Evolutionary conservation across 306 rosid genomes (phyloP).

Genomic region (Datisca glomerata): DNA sequence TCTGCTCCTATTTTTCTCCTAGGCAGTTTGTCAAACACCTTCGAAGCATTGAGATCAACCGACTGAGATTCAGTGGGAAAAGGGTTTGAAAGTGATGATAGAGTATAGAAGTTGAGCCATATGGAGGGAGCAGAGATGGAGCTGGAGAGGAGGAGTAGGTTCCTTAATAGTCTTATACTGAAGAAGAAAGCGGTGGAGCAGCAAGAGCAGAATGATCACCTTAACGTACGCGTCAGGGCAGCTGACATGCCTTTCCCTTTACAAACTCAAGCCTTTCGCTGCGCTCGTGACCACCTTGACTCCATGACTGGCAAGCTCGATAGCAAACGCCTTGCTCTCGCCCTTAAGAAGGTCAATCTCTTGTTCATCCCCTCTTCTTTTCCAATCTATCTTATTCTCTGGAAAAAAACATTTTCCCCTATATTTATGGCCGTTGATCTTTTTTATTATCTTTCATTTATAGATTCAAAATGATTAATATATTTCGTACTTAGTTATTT

Average conservation of each 20-base stretch:
- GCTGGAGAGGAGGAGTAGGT: constrained; percentile 82
- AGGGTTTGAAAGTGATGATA: constrained; percentile 1
- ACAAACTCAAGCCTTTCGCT: constrained; percentile 67
- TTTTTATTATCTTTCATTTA: too few relatives aligned
- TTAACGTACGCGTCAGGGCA: constrained; percentile 52
- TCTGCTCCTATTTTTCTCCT: too few relatives aligned
- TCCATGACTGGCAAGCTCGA: constrained; percentile 80
- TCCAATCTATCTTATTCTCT: background rate
- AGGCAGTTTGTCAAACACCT: constrained; percentile 19
- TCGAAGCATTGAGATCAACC: background rate
- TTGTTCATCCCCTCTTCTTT: background rate
- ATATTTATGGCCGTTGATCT: too few relatives aligned
- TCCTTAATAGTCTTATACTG: constrained; percentile 55
- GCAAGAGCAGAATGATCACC: constrained; percentile 37
- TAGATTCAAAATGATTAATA: too few relatives aligned
- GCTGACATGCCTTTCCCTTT: constrained; percentile 64
- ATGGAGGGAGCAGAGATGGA: constrained; percentile 80
- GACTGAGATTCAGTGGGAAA: background rate
- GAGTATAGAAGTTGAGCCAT: constrained; percentile 18
- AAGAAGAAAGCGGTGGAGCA: constrained; percentile 74
- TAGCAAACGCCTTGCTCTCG: constrained; percentile 66
- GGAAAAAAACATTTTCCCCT: too few relatives aligned
- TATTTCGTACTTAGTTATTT: too few relatives aligned
- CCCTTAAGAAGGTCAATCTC: constrained; percentile 69
- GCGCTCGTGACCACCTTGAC: constrained; percentile 60